Evolutionary conservation across 2,329 filamentous ascomycete species (phyloP), one percentile per base, ranked within the genome.

Genomic region (Arthrobotrys pseudoclavata): DNA sequence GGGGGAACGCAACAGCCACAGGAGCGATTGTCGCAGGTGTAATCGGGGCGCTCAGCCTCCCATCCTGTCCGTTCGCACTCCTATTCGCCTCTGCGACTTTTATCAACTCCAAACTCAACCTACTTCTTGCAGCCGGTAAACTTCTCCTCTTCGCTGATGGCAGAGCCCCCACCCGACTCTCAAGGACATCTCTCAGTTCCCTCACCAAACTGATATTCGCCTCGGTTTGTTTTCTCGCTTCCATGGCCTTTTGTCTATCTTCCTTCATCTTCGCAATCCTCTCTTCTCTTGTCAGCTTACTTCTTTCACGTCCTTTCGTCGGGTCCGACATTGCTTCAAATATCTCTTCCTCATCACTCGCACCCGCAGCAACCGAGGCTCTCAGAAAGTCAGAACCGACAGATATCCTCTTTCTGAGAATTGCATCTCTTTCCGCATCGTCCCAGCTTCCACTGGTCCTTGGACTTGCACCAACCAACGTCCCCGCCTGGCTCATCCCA

Each of bases 301-400:
- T 91, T 79, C 91, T 88, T 76, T 91, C 90, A 47, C 91, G 87
- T 42, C 85, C 86, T 15, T 66, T 66, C 2, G 42, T 34, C 1
- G 91, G 91, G 72, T 92, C 86, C 1, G 94, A 93, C 42, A 98
- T 89, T 0, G 94, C 96, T 84, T 99, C 96, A 79, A 97, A 98
- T 0, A 99, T 89, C 82, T 97, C 92, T 66, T 91, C 90, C 69
- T 89, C 88, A 63, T 92, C 91, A 85, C 22, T 70, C 2, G 72
- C 60, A 5, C 40, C 68, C 94, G 80, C 91, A 90, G 15, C 88
- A 86, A 1, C 89, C 88, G 66, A 86, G 87, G 10, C 88, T 88
- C 84, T 87, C 90, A 84, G 55, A 31, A 63, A 74, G 24, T 61
- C 68, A 85, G 85, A 31, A 86, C 64, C 69, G 13, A 61, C n/a